Evolutionary conservation across 257 asterid genomes (phyloP).

Genomic region (Marsdenia floribunda): DNA sequence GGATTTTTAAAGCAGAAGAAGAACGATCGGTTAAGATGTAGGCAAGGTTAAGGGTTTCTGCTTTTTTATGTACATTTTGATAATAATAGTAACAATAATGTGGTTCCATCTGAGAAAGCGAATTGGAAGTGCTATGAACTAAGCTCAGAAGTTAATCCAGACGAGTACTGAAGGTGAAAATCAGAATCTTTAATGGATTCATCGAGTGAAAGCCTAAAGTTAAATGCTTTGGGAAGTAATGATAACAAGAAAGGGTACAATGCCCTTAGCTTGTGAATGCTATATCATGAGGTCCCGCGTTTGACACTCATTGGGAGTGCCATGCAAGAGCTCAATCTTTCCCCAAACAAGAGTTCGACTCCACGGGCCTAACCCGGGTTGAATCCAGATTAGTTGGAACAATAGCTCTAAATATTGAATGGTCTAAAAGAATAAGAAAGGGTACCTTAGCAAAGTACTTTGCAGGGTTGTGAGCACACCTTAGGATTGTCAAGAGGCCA

Average conservation of each 20-base stretch:
- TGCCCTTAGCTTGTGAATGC: too few species aligned
- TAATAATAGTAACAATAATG: background rate
- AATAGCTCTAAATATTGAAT: too few species aligned
- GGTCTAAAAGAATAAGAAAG: background rate
- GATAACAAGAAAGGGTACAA: too few species aligned
- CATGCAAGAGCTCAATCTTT: too few species aligned
- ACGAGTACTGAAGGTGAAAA: background rate
- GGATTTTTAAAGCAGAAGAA: background rate
- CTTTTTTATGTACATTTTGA: background rate
- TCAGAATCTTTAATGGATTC: background rate
- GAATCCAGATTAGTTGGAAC: too few species aligned
- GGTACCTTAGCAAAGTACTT: conserved; percentile 81
- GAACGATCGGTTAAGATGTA: too few species aligned
- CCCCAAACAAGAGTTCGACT: too few species aligned
- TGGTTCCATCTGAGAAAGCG: background rate
- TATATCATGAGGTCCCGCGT: too few species aligned
- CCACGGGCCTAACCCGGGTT: too few species aligned
- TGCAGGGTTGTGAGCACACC: conserved; percentile 73
- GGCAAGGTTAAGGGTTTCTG: background rate
- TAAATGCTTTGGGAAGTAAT: background rate
- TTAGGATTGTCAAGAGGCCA: conserved; percentile 63
- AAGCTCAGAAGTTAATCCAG: background rate
- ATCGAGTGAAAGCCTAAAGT: background rate
- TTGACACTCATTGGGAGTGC: too few species aligned
- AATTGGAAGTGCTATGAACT: background rate